Evolutionary conservation across 768 basidiomycete genomes (phyloP).

Genomic region (Pluteus cervinus): DNA sequence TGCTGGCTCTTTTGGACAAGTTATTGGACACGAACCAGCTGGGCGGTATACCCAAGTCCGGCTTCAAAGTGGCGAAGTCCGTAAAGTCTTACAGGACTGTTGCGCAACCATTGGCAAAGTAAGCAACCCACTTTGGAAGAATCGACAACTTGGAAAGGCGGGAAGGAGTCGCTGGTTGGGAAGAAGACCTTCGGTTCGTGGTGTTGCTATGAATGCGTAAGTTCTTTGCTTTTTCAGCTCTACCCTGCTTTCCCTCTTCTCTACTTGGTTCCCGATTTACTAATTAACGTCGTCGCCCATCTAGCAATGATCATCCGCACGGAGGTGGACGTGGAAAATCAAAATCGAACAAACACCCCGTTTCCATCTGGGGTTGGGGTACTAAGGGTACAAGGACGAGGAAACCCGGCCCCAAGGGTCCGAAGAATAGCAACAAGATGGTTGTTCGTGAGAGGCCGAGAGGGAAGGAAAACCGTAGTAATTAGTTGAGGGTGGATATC

Average conservation of each 20-base stretch:
- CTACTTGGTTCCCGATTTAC: conserved; percentile 1
- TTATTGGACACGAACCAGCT: conserved; percentile 70
- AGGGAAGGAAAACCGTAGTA: conserved; percentile 49
- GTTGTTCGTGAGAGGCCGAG: conserved; percentile 82
- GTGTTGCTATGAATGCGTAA: conserved; percentile 96
- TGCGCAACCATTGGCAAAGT: conserved; percentile 89
- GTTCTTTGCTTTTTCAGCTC: conserved; percentile 25
- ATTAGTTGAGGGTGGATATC: no score
- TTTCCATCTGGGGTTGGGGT: conserved; percentile 89
- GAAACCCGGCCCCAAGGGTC: conserved; percentile 86
- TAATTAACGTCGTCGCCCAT: conserved; percentile 1
- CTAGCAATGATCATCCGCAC: conserved; percentile 90
- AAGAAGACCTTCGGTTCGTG: conserved; percentile 77
- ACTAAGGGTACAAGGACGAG: conserved; percentile 92
- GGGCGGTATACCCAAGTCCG: conserved; percentile 77
- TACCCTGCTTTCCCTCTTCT: conserved; percentile 1
- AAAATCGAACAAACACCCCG: conserved; percentile 93
- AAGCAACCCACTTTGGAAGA: conserved; percentile 88
- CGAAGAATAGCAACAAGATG: conserved; percentile 86
- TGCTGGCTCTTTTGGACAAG: conserved; percentile 80
- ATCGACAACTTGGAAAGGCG: conserved; percentile 83
- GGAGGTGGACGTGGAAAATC: conserved; percentile 98
- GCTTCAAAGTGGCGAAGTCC: conserved; percentile 89
- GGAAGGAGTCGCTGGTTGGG: conserved; percentile 88
- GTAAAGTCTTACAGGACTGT: conserved; percentile 75